Base-by-base conservation (phyloP, 164 flowering plant genomes). In the Paratinospora sagittata region DNA sequence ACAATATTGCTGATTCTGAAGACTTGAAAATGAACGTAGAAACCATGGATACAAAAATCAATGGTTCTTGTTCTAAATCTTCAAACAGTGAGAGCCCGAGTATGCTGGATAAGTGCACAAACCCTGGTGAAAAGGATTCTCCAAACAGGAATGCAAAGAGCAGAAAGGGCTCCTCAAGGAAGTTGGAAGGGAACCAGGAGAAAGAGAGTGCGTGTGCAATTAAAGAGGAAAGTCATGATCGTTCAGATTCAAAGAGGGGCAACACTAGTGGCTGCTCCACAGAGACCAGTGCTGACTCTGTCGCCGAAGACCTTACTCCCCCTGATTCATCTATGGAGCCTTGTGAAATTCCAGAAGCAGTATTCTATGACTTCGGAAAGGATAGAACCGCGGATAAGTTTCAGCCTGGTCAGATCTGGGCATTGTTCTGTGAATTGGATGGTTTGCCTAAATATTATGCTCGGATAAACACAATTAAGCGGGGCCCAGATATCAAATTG, bases 351-450 rank as follows among this genome's bases (percentile, higher is more conserved):
- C 88, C 88, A 6, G 88, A 82, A 3, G 60, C 88, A 60, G 86
- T 82, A 74, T 89, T 88, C 69, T 71, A 76, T 73, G 67, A 81
- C 66, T 91, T 90, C 75, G 84, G 78, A 34, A 71, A 34, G 19
- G 81, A 74, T 33, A 85, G 69, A 58, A 78, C 87, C 1, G 10
- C 0, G 10, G 86, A 81, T 13, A 83, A 78, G 63, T 83, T 92
- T 73, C 70, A 78, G 73, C 64, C 67, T 43, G 90, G 87, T 67
- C 92, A 90, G 75, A 65, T 86, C 16, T 92, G 97, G 97, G 86
- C 96, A n/a, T 49, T 87, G 33, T 92, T 85, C 70, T 60, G 87
- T 72, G 84, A 84, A 16, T 81, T 80, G 62, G 92, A 89, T 78
- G 82, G 81, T 62, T 66, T 87, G 77, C 93, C 96, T 26, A 85